Base-by-base conservation (phyloP, 2,329 filamentous ascomycete genomes). In the Periconia digitata region DNA sequence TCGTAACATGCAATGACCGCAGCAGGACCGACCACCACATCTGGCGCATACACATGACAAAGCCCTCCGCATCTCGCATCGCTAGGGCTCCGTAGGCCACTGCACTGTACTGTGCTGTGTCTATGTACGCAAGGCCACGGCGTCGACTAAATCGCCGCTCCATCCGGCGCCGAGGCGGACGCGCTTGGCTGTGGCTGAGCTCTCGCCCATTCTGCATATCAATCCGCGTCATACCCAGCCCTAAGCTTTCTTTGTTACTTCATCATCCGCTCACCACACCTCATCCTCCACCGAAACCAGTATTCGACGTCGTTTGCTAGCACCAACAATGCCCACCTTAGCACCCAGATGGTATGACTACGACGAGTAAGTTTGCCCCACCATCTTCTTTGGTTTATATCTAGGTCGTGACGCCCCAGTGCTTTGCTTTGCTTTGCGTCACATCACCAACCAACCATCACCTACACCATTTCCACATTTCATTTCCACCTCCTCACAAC, bases 331-430 rank as follows among this genome's bases (percentile, higher is more conserved):
- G 56, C 48, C 56, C 40, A 48, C 50, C 42, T 18, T 64, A n/a
- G 48, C 54, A 27, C 44, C 56, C 44, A 58, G 63, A 53, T 35
- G 49, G 27, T 50, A 50, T 35, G 49, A 58, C 48, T 45, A 57
- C 44, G 52, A 56, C 36, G 27, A 24, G 59, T 66, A 60, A 37
- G 62, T 64, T 38, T 41, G 18, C 40, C 36, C 47, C 37, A n/a
- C 7, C 24, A 17, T 17, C 18, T 12, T 13, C 16, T 48, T 43
- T 48, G 6, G 22, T 40, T 34, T 40, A 32, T 40, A n/a, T 21
- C 21, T 22, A 8, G 2, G 36, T 22, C 22, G 13, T 37, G 3
- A 21, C 8, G n/a, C 22, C 21, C 27, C 18, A 10, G 15, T 12
- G 8, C n/a, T 5, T 40, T 39, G 3, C 18, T 34, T 43, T n/a